Percentiles rank a stretch among this genome's conserved stretches.
Conservation (phyloP, 371 early-diverging fungal species). For the Gilbertella persicaria region DNA sequence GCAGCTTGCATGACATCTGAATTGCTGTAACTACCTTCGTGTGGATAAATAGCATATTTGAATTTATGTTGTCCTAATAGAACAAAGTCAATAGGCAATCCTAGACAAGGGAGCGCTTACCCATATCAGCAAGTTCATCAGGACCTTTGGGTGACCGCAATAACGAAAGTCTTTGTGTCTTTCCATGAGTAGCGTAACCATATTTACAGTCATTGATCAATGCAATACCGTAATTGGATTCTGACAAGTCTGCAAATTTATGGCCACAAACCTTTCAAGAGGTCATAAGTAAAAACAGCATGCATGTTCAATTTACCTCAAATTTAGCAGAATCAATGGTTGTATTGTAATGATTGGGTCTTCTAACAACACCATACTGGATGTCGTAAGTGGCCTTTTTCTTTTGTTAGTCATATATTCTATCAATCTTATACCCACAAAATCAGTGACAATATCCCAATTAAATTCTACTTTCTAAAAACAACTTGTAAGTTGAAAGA, state of each 20-base stretch:
- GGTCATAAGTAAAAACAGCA: not conserved
- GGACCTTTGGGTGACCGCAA: slow-evolving; percentile 88
- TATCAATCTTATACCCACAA: slow-evolving; percentile 29
- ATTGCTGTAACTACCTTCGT: slow-evolving; percentile 74
- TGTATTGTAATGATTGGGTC: slow-evolving; percentile 95
- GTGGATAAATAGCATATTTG: slow-evolving; percentile 91
- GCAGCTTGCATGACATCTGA: slow-evolving; percentile 84
- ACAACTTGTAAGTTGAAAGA: not conserved
- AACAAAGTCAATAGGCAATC: not conserved
- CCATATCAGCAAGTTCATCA: slow-evolving; percentile 67
- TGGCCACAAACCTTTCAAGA: slow-evolving; percentile 75
- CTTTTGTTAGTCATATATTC: not conserved
- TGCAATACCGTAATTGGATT: slow-evolving; percentile 93
- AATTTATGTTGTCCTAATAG: slow-evolving; percentile 69
- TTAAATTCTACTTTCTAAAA: slow-evolving; percentile 88
- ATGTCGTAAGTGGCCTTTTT: slow-evolving; percentile 90
- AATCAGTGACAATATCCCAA: slow-evolving; percentile 80
- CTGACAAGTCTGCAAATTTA: slow-evolving; percentile 93
- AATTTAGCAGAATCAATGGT: slow-evolving; percentile 88
- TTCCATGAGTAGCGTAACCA: slow-evolving; percentile 82
- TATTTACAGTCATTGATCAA: slow-evolving; percentile 93
- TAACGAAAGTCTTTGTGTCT: slow-evolving; percentile 81
- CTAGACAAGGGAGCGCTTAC: slow-evolving; percentile 17
- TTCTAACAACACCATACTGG: slow-evolving; percentile 87
- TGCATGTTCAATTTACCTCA: slow-evolving; percentile 25